Percentiles rank a stretch among this genome's conserved stretches.
phyloP scores from a whole-genome alignment of 208 protist species.

The Crithidia acanthocephali region DNA sequence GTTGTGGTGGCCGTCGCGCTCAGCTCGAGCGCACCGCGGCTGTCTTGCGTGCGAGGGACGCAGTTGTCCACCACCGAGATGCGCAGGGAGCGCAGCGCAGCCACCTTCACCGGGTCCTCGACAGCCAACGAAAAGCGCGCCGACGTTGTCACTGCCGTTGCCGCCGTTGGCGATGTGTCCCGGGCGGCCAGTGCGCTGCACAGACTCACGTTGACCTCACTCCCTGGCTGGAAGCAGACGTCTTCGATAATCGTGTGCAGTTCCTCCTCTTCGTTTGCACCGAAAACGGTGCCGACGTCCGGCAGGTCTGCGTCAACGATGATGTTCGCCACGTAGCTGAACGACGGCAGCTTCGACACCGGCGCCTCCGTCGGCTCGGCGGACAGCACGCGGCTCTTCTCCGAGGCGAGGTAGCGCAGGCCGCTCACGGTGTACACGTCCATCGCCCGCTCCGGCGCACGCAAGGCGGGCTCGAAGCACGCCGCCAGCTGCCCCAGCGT shows the following conservation, averaged over 20 bases:
- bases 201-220: constrained; percentile 28
- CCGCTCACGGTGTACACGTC: constrained; percentile 43
- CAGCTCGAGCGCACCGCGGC: constrained; percentile 15
- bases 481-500: constrained; percentile 42
- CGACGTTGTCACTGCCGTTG: constrained; percentile 8
- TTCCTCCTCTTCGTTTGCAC: constrained; percentile 29
- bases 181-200: constrained; percentile 18
- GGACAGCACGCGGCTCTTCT: constrained; percentile 34
- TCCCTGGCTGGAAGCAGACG: constrained; percentile 40
- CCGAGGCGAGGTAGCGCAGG: constrained; percentile 32
- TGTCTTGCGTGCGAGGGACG: constrained; percentile 20
- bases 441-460: constrained; percentile 4
- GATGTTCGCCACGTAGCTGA: constrained; percentile 59
- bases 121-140: constrained; percentile 21
- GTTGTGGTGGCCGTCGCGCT: constrained; percentile 22
- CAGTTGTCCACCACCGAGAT: constrained; percentile 27
- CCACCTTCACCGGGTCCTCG: constrained; percentile 19
- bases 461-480: constrained; percentile 47
- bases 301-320: constrained; percentile 52
- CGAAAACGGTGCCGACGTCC: constrained; percentile 44
- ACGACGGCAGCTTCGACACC: constrained; percentile 54
- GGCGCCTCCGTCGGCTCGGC: constrained; percentile 32
- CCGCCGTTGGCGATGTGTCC: constrained; percentile 3
- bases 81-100: constrained; percentile 24
- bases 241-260: constrained; percentile 37